Base-by-base conservation (phyloP, 2,329 filamentous ascomycete genomes). In the Colletotrichum sp. region DNA sequence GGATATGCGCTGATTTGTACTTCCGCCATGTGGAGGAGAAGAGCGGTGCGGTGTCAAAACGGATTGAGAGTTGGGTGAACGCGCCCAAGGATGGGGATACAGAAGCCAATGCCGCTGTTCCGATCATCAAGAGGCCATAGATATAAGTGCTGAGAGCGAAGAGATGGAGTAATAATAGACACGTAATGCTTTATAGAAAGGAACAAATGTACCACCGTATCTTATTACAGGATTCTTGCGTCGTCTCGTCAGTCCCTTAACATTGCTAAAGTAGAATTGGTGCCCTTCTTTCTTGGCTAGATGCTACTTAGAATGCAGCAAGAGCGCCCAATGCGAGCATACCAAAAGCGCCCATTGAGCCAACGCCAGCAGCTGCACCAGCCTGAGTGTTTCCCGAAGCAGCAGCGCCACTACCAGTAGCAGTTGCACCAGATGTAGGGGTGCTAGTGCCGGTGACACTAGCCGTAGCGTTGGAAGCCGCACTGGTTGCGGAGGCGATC, bases 291-390 rank as follows among this genome's bases (percentile, higher is more conserved):
- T 21, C 44, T 8, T 15, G 12, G 12, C 18, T 6, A 7, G 18
- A n/a, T 12, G 10, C 6, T 0, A 21, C 44, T 36, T 65, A 78
- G 60, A 78, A 68, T 15, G 57, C 39, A n/a, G 76, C 76, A 21
- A 78, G 55, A 24, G 70, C 76, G 24, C 76, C 76, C 32, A 78
- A 39, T 8, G 64, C 74, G 26, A 77, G 66, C 49, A 74, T 69
- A 24, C 74, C 76, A 12, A 70, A 7, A 26, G 64, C 49, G 6
- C 76, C 74, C 57, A 71, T 60, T 7, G 65, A 69, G 26, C 49
- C 69, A 26, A 71, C 6, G 3, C 64, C 44, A 24, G 69, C 21
- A 18, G 76, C 76, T 32, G 39, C 70, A 10, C 21, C 70, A 15
- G 74, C 32, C 24, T 59, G 39, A 9, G 66, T 36, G 26, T 60